These are phyloP conservation scores for Apiospora aurea DNA, from an alignment of 2,329 filamentous ascomycete species.

Conservation along the genomic window DNA sequence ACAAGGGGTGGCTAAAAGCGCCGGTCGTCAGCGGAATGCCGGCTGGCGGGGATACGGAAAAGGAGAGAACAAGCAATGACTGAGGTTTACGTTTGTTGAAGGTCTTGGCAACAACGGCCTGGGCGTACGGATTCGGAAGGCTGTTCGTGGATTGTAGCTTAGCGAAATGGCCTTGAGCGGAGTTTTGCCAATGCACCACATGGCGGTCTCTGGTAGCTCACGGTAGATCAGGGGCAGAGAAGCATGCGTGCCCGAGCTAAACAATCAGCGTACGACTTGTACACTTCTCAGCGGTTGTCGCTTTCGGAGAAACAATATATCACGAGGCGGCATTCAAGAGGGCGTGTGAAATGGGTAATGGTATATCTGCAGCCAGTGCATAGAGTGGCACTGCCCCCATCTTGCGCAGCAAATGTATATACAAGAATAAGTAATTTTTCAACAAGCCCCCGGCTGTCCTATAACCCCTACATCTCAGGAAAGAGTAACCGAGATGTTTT, in stretches of 20 bases:
- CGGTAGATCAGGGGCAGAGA: not conserved
- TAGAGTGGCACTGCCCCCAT: not conserved
- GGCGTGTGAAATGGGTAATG: not conserved
- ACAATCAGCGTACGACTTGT: not conserved
- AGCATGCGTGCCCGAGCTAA: too few species aligned
- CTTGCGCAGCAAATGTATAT: conserved; percentile 4
- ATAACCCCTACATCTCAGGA: not conserved
- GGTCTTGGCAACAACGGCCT: not conserved
- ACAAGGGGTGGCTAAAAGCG: conserved; percentile 30
- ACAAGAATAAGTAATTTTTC: not conserved
- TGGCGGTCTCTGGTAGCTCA: not conserved
- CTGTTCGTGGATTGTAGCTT: not conserved
- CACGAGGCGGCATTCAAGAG: not conserved
- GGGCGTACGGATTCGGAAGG: not conserved
- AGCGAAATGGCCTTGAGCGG: not conserved
- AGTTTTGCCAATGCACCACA: not conserved
- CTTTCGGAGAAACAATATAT: too few species aligned
- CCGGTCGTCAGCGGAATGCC: conserved; percentile 32
- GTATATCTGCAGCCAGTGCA: not conserved
- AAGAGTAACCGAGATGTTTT: not conserved
- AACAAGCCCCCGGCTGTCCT: not conserved
- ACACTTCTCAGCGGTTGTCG: too few species aligned
- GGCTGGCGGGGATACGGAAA: conserved; percentile 31
- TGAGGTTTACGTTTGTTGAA: not conserved
- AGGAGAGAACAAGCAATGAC: not conserved